phyloP scores from a whole-genome alignment of 1,284 basidiomycete species.

The Puccinia coronata region DNA sequence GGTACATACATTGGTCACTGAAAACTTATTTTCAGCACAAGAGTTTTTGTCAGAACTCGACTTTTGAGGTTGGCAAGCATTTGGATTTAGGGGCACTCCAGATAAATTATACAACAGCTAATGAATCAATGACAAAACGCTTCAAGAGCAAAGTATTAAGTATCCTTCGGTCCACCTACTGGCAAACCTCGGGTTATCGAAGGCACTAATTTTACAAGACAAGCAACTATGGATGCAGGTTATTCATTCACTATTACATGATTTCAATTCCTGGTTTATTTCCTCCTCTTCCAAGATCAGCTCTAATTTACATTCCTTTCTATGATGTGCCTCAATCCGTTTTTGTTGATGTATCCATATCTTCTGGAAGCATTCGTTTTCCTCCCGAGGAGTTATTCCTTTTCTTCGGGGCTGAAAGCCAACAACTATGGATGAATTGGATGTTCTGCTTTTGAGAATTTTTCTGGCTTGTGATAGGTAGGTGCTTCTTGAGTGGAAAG shows the following conservation, averaged over 20 bases:
- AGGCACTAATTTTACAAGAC: too few species aligned
- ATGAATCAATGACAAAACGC: too few species aligned
- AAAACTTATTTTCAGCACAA: too few species aligned
- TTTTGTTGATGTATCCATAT: constrained; percentile 30
- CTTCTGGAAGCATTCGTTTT: constrained; percentile 19
- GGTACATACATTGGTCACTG: too few species aligned
- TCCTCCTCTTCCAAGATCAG: constrained; percentile 19
- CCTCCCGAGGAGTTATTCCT: neutral
- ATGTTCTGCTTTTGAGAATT: neutral
- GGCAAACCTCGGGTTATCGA: too few species aligned
- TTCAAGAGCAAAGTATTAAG: too few species aligned
- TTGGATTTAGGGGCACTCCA: too few species aligned
- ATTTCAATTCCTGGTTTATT: neutral
- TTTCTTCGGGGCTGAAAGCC: constrained; percentile 5
- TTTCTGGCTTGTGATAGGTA: constrained; percentile 8
- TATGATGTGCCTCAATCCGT: constrained; percentile 17
- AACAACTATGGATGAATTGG: neutral
- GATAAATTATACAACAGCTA: too few species aligned
- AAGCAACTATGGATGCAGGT: too few species aligned
- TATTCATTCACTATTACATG: neutral
- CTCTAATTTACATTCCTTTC: neutral
- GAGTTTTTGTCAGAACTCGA: too few species aligned
- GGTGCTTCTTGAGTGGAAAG: neutral
- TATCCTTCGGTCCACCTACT: too few species aligned
- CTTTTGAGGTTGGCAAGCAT: too few species aligned